Evolutionary conservation across 2,329 filamentous ascomycete species (phyloP).

Genomic region (Penicillium sp.): DNA sequence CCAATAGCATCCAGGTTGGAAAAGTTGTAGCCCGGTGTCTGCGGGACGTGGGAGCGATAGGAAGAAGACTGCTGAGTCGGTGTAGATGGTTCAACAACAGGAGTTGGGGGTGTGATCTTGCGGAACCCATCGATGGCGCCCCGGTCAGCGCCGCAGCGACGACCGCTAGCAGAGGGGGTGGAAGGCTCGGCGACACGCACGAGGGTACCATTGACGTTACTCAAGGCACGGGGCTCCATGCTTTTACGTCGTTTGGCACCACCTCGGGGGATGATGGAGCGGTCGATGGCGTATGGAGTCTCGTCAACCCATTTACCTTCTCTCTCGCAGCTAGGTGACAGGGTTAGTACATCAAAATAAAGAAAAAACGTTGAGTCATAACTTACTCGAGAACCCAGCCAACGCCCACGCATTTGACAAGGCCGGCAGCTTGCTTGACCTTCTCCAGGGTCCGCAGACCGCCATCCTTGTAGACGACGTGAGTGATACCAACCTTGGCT

Average conservation of each 20-base stretch:
- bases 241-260: slow-evolving; percentile 73
- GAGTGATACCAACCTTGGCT: slow-evolving; percentile 72
- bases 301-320: slow-evolving; percentile 78
- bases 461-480: slow-evolving; percentile 89
- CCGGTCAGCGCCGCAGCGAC: slow-evolving; percentile 29
- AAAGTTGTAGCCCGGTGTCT: slow-evolving; percentile 38
- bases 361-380: background rate
- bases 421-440: slow-evolving; percentile 68
- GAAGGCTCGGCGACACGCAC: slow-evolving; percentile 39
- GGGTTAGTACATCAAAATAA: slow-evolving; percentile 8
- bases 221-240: slow-evolving; percentile 73
- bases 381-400: slow-evolving; percentile 87
- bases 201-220: slow-evolving; percentile 68
- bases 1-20: slow-evolving; percentile 39
- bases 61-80: slow-evolving; percentile 11
- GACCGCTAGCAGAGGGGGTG: slow-evolving; percentile 27
- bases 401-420: slow-evolving; percentile 83
- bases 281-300: slow-evolving; percentile 67
- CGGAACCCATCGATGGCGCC: slow-evolving; percentile 36
- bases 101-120: slow-evolving; percentile 34
- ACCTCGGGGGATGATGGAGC: slow-evolving; percentile 66
- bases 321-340: slow-evolving; percentile 64
- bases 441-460: slow-evolving; percentile 78
- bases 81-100: slow-evolving; percentile 17
- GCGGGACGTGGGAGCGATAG: slow-evolving; percentile 29